These are phyloP conservation scores for Hordeum pubiflorum DNA, from an alignment of 202 grass and related monocot species.

Conservation along the genomic window DNA sequence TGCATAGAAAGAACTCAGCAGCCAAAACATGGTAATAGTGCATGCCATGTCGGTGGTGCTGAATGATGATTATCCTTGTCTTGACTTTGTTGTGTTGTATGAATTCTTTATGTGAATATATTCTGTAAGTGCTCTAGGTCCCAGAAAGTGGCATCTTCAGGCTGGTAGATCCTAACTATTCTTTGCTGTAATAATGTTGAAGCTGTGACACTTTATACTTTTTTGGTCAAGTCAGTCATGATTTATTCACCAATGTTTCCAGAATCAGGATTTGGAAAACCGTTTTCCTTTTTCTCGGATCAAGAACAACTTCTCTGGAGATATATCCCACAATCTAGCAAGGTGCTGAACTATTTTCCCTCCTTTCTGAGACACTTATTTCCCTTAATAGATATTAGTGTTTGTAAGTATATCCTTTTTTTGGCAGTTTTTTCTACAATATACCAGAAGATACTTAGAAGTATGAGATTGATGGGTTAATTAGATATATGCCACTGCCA, in stretches of 20 bases:
- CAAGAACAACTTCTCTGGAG: constrained; percentile 9
- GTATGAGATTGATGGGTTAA: background rate
- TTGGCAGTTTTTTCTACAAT: background rate
- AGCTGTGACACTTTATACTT: constrained; percentile 16
- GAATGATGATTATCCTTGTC: constrained; percentile 31
- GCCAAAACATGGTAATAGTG: constrained; percentile 11
- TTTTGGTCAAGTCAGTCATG: constrained; percentile 33
- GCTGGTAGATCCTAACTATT: constrained; percentile 16
- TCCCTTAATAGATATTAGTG: background rate
- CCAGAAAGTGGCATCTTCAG: constrained; percentile 30
- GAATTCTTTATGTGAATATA: constrained; percentile 31
- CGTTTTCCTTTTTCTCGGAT: background rate
- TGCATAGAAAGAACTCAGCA: background rate
- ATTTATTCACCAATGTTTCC: constrained; percentile 4
- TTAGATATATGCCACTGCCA: background rate
- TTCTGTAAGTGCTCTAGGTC: constrained; percentile 29
- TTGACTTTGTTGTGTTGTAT: constrained; percentile 20
- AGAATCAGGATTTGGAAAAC: constrained; percentile 18
- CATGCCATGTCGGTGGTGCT: constrained; percentile 5
- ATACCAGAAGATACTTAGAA: background rate
- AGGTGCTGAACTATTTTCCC: background rate
- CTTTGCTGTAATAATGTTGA: constrained; percentile 32
- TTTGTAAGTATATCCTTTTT: constrained; percentile 6
- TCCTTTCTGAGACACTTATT: background rate
- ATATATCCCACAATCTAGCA: background rate